phyloP scores from a whole-genome alignment of 202 grass and related monocot species.

The Elaeis oleifera region DNA sequence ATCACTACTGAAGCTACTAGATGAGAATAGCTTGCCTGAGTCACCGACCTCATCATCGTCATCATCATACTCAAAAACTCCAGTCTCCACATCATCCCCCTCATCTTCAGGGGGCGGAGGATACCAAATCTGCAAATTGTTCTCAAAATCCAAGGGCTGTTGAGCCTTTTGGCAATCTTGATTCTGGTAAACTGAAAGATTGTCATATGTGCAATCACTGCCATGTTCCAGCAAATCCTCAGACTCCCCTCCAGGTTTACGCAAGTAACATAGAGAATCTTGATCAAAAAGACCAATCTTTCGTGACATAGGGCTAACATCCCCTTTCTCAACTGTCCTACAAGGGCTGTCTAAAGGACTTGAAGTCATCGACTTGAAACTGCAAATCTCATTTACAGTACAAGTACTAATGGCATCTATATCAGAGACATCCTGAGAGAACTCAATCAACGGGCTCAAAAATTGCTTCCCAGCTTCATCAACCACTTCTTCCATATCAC shows the following conservation, averaged over 20 bases:
- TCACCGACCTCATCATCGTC: conserved; percentile 45
- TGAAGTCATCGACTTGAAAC: conserved; percentile 30
- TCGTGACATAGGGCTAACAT: conserved; percentile 44
- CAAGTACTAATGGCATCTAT: conserved; percentile 61
- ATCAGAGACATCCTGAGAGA: conserved; percentile 67
- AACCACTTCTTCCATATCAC: conserved; percentile 32
- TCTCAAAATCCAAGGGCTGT: conserved; percentile 46
- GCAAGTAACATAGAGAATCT: conserved; percentile 23
- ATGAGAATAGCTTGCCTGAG: conserved; percentile 23
- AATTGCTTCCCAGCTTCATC: conserved; percentile 40
- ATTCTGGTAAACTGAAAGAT: conserved; percentile 9
- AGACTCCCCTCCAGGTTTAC: conserved; percentile 2
- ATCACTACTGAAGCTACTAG: conserved; percentile 26
- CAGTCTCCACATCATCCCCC: conserved; percentile 40
- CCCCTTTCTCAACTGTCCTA: conserved; percentile 29
- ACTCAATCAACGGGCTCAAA: conserved; percentile 36
- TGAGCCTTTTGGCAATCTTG: conserved; percentile 24
- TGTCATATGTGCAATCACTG: neutral
- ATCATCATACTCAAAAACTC: conserved; percentile 47
- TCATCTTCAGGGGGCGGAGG: conserved; percentile 55
- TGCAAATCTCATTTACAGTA: conserved; percentile 37
- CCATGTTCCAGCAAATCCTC: conserved; percentile 9
- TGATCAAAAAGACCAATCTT: conserved; percentile 23
- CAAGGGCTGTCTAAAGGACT: conserved; percentile 57
- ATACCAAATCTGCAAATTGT: conserved; percentile 44